Evolutionary conservation across 1,284 basidiomycete species (phyloP).

Genomic region (Thecaphora frezii): DNA sequence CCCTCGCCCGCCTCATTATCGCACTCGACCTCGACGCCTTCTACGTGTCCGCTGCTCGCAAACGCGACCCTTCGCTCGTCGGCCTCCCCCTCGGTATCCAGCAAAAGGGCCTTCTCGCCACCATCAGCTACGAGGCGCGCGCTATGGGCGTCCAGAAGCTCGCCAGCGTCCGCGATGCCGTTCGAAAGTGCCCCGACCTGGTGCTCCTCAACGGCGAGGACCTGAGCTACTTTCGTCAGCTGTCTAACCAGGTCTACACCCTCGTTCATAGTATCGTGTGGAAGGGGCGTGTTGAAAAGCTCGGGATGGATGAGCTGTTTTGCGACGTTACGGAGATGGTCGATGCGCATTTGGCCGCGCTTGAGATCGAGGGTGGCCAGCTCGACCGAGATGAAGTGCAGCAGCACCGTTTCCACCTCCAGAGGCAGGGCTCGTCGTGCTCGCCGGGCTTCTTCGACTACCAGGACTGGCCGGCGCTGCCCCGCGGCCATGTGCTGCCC

Average conservation of each 20-base stretch:
- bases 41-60: conserved; percentile 59
- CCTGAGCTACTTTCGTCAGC: conserved; percentile 56
- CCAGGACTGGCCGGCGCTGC: conserved; percentile 16
- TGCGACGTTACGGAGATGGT: conserved; percentile 59
- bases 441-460: conserved; percentile 40
- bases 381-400: neutral
- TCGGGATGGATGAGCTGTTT: conserved; percentile 61
- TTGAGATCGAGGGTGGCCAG: neutral
- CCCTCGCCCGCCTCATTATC: conserved; percentile 34
- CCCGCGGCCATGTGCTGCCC: conserved; percentile 18
- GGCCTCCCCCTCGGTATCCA: conserved; percentile 60
- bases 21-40: conserved; percentile 44
- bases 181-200: conserved; percentile 54
- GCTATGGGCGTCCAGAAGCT: conserved; percentile 57
- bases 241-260: conserved; percentile 48
- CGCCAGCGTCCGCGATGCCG: conserved; percentile 53
- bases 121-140: conserved; percentile 60
- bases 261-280: conserved; percentile 52
- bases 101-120: conserved; percentile 61
- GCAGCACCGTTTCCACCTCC: too few relatives aligned
- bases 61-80: conserved; percentile 54
- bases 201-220: conserved; percentile 60
- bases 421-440: too few relatives aligned
- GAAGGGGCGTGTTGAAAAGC: conserved; percentile 54
- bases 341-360: conserved; percentile 38